Evolutionary conservation across 352 stramenopile genomes (phyloP).

Genomic region (Thalassiosira livingstoniorum): DNA sequence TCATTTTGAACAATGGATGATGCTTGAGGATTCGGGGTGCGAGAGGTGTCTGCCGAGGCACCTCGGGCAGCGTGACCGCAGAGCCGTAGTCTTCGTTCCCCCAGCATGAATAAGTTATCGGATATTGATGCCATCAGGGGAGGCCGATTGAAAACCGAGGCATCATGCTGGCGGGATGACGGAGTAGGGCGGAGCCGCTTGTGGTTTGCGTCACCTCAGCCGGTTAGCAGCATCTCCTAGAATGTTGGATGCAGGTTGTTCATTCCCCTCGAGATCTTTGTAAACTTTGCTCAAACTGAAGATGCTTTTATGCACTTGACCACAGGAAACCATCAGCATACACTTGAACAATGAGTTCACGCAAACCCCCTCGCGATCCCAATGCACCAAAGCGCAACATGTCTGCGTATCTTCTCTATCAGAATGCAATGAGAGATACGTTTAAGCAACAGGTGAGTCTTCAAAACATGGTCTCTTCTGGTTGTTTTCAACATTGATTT

Average conservation of each 20-base stretch:
- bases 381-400: constrained; percentile 91
- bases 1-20: neutral
- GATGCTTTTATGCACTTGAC: neutral
- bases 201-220: neutral
- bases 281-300: no score
- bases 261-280: neutral
- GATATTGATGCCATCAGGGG: no score
- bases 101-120: no score
- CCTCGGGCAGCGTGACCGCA: no score
- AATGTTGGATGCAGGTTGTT: neutral
- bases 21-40: neutral
- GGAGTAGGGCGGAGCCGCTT: neutral
- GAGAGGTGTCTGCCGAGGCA: neutral
- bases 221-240: neutral
- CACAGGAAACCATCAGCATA: neutral
- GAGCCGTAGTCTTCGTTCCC: no score
- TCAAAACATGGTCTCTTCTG: no score
- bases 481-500: neutral
- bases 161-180: neutral
- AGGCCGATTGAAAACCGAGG: no score
- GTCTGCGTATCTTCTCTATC: constrained; percentile 94
- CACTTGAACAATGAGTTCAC: constrained; percentile 30
- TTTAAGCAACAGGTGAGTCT: constrained; percentile 67
- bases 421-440: constrained; percentile 91
- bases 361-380: constrained; percentile 82